Conservation (phyloP, 2,329 filamentous ascomycete genomes). For the Orbilia ellipsospora region DNA sequence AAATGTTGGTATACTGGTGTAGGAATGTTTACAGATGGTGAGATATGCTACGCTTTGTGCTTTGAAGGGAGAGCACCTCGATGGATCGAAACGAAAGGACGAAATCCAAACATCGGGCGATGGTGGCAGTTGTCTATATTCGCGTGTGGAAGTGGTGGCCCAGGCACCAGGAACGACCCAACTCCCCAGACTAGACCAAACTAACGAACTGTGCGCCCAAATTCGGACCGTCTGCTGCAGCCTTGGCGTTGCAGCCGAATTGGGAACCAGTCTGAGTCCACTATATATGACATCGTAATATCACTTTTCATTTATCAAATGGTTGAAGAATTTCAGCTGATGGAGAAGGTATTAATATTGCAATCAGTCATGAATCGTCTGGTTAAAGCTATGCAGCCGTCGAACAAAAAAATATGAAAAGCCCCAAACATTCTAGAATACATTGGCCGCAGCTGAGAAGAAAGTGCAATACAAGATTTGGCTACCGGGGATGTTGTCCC, state of each 20-base stretch:
- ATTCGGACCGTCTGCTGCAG: conserved; percentile 15
- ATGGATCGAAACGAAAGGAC: conserved; percentile 6
- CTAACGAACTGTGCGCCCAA: conserved; percentile 3
- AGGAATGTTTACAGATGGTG: conserved; percentile 24
- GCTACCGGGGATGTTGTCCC: conserved; percentile 14
- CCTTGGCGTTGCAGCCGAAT: conserved; percentile 31
- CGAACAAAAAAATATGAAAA: neutral
- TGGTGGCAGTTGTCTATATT: neutral
- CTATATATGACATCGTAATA: too few species aligned
- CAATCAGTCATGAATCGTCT: neutral
- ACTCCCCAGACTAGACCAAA: too few species aligned
- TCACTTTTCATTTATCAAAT: too few species aligned
- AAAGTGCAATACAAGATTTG: neutral
- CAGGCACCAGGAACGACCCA: conserved; percentile 21
- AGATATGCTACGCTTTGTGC: conserved; percentile 31
- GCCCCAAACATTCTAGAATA: conserved; percentile 18
- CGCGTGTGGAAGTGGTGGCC: neutral
- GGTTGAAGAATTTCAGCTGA: too few species aligned
- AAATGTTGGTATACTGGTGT: neutral
- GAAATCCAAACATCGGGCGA: conserved; percentile 3
- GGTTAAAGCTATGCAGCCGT: neutral
- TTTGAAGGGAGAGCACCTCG: neutral
- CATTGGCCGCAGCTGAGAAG: conserved; percentile 2
- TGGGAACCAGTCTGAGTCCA: neutral
- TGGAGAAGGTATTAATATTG: too few species aligned